phyloP scores from a whole-genome alignment of 2,329 filamentous ascomycete genomes.

The Colletotrichum karsti region DNA sequence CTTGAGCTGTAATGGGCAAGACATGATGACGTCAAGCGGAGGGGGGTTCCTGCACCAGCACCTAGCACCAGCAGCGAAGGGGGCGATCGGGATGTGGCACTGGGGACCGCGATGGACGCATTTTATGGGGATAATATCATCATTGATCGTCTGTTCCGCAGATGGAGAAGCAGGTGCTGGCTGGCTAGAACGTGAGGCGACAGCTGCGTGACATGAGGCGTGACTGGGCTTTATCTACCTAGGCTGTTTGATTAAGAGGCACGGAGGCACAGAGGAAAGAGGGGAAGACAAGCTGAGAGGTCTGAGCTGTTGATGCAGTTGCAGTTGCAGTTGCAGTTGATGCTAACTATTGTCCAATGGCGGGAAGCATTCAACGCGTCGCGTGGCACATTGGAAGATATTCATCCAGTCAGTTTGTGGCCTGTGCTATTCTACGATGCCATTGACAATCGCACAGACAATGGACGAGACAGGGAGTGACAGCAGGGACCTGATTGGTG shows the following conservation, averaged over 20 bases:
- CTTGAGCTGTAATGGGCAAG: slow-evolving; percentile 17
- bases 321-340: too few species aligned
- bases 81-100: slow-evolving; percentile 13
- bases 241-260: too few species aligned
- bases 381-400: too few species aligned
- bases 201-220: background rate
- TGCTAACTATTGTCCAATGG: background rate
- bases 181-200: background rate
- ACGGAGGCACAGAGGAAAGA: background rate
- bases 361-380: background rate
- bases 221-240: too few species aligned
- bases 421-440: background rate
- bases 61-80: background rate
- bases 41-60: background rate
- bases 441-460: background rate
- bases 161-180: background rate
- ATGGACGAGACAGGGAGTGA: background rate
- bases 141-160: slow-evolving; percentile 16
- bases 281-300: background rate
- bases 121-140: slow-evolving; percentile 25
- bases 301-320: background rate
- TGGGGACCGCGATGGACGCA: background rate
- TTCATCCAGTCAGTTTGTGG: too few species aligned
- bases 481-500: too few species aligned
- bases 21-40: slow-evolving; percentile 30